phyloP scores from a whole-genome alignment of 1,284 basidiomycete genomes.

The Schizopora paradoxa region DNA sequence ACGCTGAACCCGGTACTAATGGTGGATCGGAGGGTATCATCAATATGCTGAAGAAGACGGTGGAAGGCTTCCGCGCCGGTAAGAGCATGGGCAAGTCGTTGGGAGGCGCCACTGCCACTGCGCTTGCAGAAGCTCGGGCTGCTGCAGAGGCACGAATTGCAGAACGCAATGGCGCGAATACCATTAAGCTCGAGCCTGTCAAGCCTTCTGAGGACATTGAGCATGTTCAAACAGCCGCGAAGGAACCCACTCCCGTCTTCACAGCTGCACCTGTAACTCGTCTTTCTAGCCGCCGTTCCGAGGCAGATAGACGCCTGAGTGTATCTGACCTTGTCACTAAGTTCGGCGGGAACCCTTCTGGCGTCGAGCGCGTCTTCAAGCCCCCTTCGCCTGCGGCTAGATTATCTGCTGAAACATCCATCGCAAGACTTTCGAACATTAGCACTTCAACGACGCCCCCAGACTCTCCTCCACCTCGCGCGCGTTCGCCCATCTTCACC shows the following conservation, averaged over 20 bases:
- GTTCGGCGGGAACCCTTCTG: conserved; percentile 12
- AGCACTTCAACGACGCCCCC: conserved; percentile 55
- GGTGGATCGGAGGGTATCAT: conserved; percentile 45
- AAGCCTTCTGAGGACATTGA: conserved; percentile 18
- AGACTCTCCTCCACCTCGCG: conserved; percentile 42
- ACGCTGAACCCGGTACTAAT: conserved; percentile 18
- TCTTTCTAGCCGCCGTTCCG: conserved; percentile 10
- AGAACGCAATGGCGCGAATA: conserved; percentile 37
- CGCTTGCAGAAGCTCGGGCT: conserved; percentile 63
- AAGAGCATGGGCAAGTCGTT: conserved; percentile 62
- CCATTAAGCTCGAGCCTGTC: conserved; percentile 35
- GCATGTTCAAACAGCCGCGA: conserved; percentile 13
- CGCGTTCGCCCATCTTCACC: conserved; percentile 28
- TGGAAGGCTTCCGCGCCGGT: conserved; percentile 54
- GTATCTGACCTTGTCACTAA: conserved; percentile 46
- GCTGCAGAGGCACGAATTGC: conserved; percentile 67
- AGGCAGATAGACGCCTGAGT: conserved; percentile 40
- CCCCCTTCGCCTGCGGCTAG: conserved; percentile 10
- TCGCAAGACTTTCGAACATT: conserved; percentile 18
- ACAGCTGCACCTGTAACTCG: not conserved
- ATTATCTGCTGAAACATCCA: conserved; percentile 4
- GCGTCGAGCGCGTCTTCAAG: conserved; percentile 9
- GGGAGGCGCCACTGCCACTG: conserved; percentile 51
- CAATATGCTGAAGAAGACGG: conserved; percentile 59
- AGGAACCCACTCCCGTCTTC: conserved; percentile 20